Conservation (phyloP, 495 filamentous ascomycete genomes). For the Penicillium paxilli region DNA sequence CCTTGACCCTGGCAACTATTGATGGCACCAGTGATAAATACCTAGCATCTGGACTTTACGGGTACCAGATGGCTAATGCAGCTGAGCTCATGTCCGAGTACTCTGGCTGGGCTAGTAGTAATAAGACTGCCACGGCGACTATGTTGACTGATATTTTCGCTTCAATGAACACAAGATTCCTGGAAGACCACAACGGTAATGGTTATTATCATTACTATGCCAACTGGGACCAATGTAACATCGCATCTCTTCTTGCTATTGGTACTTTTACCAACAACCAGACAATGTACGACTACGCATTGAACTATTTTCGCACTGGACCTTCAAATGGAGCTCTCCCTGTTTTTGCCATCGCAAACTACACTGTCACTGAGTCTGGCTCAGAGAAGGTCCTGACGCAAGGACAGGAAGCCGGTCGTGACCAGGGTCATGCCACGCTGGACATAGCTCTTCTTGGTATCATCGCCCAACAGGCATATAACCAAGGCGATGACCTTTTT, state of each 20-base stretch:
- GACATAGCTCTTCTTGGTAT: not conserved
- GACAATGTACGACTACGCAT: not conserved
- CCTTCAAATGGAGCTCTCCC: conserved; percentile 31
- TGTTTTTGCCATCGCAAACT: conserved; percentile 11
- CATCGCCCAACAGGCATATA: not conserved
- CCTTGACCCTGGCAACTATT: conserved; percentile 31
- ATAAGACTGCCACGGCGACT: conserved; percentile 16
- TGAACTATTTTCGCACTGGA: conserved; percentile 38
- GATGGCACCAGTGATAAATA: conserved; percentile 35
- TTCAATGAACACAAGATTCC: not conserved
- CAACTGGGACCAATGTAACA: not conserved
- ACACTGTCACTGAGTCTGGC: not conserved
- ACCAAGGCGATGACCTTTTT: not conserved
- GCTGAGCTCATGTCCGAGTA: conserved; percentile 44
- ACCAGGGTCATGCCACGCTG: not conserved
- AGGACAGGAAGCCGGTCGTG: not conserved
- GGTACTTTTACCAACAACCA: not conserved
- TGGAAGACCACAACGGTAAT: not conserved
- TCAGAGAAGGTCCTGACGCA: not conserved
- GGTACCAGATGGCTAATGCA: conserved; percentile 47
- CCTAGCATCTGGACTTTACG: conserved; percentile 44
- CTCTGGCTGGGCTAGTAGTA: conserved; percentile 22
- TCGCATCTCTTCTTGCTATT: not conserved
- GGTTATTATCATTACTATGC: not conserved
- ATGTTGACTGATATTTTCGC: conserved; percentile 20